Evolutionary conservation across 192 early-diverging fungal genomes (phyloP), one percentile per base, ranked within the genome.

Genomic region (Phlyctochytrium bullatum): DNA sequence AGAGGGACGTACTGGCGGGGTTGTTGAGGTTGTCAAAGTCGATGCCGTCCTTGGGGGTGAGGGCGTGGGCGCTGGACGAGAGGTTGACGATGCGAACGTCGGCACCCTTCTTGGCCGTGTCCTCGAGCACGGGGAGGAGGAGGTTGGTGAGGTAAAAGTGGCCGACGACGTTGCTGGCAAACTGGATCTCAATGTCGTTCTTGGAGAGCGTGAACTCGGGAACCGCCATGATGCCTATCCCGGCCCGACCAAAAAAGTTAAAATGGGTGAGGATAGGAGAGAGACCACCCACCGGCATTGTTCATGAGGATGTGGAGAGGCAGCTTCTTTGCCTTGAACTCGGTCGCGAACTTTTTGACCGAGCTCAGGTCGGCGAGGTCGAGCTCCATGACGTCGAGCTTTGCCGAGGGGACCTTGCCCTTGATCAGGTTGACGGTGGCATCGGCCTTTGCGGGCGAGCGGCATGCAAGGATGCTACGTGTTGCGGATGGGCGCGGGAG

Each of bases 141-240:
- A 76, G 52, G 67, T 71, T 20, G 65, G 56, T 69, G 40, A 58
- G 70, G 52, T 24, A 75, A 77, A 60, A 77, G 71, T 52, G 79
- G 25, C 64, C 72, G 28, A 72, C 67, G 35, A 64, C 66, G 66
- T 73, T 68, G 36, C 36, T 33, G 4, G 47, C 54, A 34, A 65
- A 59, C 25, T 64, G 62, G 20, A 58, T 51, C 52, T 66, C 71
- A 29, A 68, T 53, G 2, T 61, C 75, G 30, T 76, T 36, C 54
- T 62, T 62, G 17, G 76, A 63, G 1, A 67, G 25, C 36, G 35
- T 23, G 34, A 62, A 76, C 25, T 69, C 20, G 2, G 85, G 81
- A 2, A 74, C 66, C 34, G 76, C 74, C 86, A 89, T 88, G 27
- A 89, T 77, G 17, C 84, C n/a, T n/a, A n/a, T n/a, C n/a, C n/a